Percentiles rank a stretch among this genome's conserved stretches.
These are phyloP conservation scores for Talaromyces sp. DNA, from an alignment of 2,329 filamentous ascomycete genomes.

Conservation along the genomic window DNA sequence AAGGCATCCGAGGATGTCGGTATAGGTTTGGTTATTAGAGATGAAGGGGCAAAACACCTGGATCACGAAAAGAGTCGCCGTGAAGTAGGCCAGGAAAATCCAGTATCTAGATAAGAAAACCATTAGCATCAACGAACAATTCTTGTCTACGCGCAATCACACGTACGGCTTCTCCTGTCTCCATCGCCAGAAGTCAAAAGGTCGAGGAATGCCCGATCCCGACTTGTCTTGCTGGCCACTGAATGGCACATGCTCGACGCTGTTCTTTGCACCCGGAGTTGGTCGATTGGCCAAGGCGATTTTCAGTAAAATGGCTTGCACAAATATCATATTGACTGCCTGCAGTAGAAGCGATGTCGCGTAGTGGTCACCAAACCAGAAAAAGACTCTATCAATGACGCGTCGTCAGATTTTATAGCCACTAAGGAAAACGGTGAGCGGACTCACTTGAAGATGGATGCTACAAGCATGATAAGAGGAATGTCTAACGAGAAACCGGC, in stretches of 20 bases:
- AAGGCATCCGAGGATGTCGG: constrained; percentile 39
- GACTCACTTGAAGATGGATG: constrained; percentile 57
- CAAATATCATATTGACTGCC: constrained; percentile 54
- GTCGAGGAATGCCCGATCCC: constrained; percentile 37
- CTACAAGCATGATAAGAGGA: constrained; percentile 61
- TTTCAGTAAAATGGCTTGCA: constrained; percentile 56
- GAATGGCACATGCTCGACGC: constrained; percentile 40
- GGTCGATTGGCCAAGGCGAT: constrained; percentile 56
- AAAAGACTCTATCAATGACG: constrained; percentile 48
- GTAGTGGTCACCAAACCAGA: constrained; percentile 61
- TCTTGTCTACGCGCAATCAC: neutral
- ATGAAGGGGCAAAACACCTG: constrained; percentile 50
- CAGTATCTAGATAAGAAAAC: constrained; percentile 43
- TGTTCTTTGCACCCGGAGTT: constrained; percentile 31
- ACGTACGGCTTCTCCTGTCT: constrained; percentile 46
- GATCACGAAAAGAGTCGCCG: constrained; percentile 43
- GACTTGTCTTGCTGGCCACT: constrained; percentile 21
- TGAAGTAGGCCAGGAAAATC: constrained; percentile 53
- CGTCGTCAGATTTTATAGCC: neutral
- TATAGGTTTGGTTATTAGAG: constrained; percentile 38
- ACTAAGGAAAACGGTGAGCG: neutral
- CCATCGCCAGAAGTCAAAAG: constrained; percentile 63
- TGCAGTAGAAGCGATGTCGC: constrained; percentile 55
- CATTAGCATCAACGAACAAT: constrained; percentile 1
- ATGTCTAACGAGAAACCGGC: constrained; percentile 64